Evolutionary conservation across 2,329 filamentous ascomycete genomes (phyloP), one percentile per base, ranked within the genome.

Genomic region (Penicillium rolfsii): DNA sequence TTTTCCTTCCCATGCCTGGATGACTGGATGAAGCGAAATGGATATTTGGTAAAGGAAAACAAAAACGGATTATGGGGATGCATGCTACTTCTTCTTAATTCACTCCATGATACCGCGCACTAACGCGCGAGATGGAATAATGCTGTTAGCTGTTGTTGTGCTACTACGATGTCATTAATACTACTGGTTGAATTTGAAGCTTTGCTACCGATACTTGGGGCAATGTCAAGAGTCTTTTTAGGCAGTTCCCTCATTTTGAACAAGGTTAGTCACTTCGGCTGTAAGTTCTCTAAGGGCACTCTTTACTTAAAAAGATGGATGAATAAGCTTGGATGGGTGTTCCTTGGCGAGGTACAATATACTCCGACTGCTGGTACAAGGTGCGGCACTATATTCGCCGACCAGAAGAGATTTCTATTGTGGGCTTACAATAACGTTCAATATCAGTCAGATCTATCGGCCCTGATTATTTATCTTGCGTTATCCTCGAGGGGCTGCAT

Each of bases 131-230:
- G 16, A 38, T 40, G 16, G 56, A 35, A 36, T 59, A 40, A 36
- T 58, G 14, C 26, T 54, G 26, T 38, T 40, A 12, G 50, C 48
- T 28, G 43, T 24, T 46, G 3, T 30, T 48, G 45, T 55, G 57
- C 53, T 58, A 58, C 19, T 59, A 58, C 30, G 35, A 54, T 59
- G 56, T 61, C 36, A 64, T 59, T 56, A 61, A 62, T 62, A 55
- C 36, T 58, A 55, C 26, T 58, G 41, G 46, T 56, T 56, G 53
- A 60, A 56, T 22, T 41, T 43, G 43, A 11, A 33, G 50, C 33
- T 56, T 61, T 55, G 55, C 50, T 61, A 61, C 59, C 59, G 50
- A 61, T 28, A 49, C 9, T 22, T 50, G 36, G 52, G 46, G 14
- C 38, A 54, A 58, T 58, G 5, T 52, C 38, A 46, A 30, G 30